Evolutionary conservation across 202 grass and related monocot species (phyloP), one percentile per base, ranked within the genome.

Genomic region (Miscanthus sacchariflorus): DNA sequence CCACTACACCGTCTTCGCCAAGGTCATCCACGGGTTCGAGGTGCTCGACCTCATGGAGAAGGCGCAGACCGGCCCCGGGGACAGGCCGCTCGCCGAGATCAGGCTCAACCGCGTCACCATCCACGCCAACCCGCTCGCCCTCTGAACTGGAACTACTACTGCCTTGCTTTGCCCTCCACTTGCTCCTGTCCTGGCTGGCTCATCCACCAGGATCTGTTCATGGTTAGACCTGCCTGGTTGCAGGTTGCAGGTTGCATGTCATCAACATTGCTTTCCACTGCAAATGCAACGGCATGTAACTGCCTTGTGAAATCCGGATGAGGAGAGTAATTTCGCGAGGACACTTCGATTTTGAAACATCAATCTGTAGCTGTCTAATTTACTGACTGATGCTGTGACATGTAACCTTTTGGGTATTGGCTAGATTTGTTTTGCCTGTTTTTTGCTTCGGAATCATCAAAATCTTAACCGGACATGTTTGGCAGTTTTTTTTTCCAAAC

Each of bases 11-110:
- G 23, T 99, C 40, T 99, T 97, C 87, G 97, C 94, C 86, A 96
- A 93, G 95, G 97, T 99, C 27, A 99, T 99, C 85, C 97, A 99
- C 70, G 97, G 94, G 7, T 99, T 99, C 84, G 97, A 96, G 85
- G 91, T 97, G 19, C 93, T 99, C 28, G 97, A 97, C 87, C 88
- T 99, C 67, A 96, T 99, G 97, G 97, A 99, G 85, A 99, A 99
- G 94, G 90, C 94, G 38, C 94, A 80, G 84, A 95, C 84, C 1
- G 97, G 97, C 3, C 75, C 92, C 7, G 94, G 84, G 10, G 97
- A 97, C 91, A 89, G 97, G 68, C 97, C 97, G 27, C 97, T 99
- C 18, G 93, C 93, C 2, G 97, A 99, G 90, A 95, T 99, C 74
- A 88, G 94, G 79, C 78, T 99, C 84, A 99, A 99, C 83, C 93